Conservation (phyloP, 169 alveolate genomes). For the Amoebophrya sp. region DNA sequence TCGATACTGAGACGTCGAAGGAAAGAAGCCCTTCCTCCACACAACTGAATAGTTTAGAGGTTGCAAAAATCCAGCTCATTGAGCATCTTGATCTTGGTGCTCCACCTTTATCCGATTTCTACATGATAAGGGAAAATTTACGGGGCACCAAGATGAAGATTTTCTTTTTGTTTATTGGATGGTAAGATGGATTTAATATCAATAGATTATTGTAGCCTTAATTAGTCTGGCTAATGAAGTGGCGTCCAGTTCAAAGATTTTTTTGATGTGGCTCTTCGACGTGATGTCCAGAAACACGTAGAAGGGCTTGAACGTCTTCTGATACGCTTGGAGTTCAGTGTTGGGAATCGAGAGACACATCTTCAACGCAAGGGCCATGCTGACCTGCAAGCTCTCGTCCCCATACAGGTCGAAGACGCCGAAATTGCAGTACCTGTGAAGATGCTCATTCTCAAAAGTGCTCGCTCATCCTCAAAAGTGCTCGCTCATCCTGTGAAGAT, state of each 20-base stretch:
- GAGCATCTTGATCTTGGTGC: too few species aligned
- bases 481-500: too few species aligned
- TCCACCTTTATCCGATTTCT: too few species aligned
- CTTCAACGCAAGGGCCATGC: constrained; percentile 69
- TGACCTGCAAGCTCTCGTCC: constrained; percentile 72
- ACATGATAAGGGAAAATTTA: too few species aligned
- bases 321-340: constrained; percentile 49
- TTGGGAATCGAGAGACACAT: constrained; percentile 77
- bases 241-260: constrained; percentile 41
- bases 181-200: too few species aligned
- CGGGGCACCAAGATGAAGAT: too few species aligned
- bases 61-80: too few species aligned
- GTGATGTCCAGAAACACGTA: constrained; percentile 76
- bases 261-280: constrained; percentile 70
- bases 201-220: too few species aligned
- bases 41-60: too few species aligned
- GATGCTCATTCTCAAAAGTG: too few species aligned
- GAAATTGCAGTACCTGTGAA: constrained; percentile 68
- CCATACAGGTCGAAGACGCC: constrained; percentile 82
- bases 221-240: not conserved
- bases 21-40: constrained; percentile 57
- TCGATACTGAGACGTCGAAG: constrained; percentile 50
- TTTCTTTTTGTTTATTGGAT: too few species aligned
- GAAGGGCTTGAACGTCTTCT: constrained; percentile 64
- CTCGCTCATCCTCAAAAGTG: too few species aligned